Evolutionary conservation across 164 flowering plant species (phyloP).

Genomic region (Houttuynia cordata): DNA sequence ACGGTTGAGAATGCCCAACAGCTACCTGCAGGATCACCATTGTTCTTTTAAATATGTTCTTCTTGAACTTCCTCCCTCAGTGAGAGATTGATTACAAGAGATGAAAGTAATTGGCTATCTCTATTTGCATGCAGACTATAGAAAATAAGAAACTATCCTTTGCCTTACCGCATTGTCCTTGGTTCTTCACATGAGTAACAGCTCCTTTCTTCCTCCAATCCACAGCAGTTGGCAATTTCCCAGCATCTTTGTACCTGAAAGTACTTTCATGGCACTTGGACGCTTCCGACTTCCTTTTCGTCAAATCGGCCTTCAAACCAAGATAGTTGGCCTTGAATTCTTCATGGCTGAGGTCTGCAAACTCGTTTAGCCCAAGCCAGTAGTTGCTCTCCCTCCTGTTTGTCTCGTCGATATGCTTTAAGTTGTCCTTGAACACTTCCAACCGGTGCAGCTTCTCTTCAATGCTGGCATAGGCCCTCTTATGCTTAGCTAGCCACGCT

Average conservation of each 20-base stretch:
- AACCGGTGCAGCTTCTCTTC: conserved; percentile 67
- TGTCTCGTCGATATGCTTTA: conserved; percentile 58
- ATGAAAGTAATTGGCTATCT: too few relatives aligned
- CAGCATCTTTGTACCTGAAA: conserved; percentile 29
- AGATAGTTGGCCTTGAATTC: conserved; percentile 57
- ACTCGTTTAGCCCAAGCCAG: conserved; percentile 77
- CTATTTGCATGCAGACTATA: too few relatives aligned
- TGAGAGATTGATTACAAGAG: too few relatives aligned
- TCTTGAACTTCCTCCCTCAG: too few relatives aligned
- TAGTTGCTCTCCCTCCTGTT: conserved; percentile 47
- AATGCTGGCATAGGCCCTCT: conserved; percentile 36
- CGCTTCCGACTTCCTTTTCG: conserved; percentile 12
- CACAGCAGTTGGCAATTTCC: conserved; percentile 55
- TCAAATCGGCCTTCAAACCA: conserved; percentile 33
- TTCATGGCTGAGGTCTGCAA: conserved; percentile 66
- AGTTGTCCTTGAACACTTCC: conserved; percentile 66
- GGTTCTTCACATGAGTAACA: conserved; percentile 66
- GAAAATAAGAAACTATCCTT: background rate
- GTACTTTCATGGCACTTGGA: conserved; percentile 2
- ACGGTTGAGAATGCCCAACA: conserved; percentile 93
- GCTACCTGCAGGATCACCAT: conserved; percentile 38
- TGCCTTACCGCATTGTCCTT: conserved; percentile 65
- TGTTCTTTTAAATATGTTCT: too few relatives aligned
- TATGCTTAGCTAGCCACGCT: conserved; percentile 50
- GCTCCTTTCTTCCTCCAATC: conserved; percentile 93